Evolutionary conservation across 2,329 filamentous ascomycete genomes (phyloP), one percentile per base, ranked within the genome.

Genomic region (Hypoxylon sp.): DNA sequence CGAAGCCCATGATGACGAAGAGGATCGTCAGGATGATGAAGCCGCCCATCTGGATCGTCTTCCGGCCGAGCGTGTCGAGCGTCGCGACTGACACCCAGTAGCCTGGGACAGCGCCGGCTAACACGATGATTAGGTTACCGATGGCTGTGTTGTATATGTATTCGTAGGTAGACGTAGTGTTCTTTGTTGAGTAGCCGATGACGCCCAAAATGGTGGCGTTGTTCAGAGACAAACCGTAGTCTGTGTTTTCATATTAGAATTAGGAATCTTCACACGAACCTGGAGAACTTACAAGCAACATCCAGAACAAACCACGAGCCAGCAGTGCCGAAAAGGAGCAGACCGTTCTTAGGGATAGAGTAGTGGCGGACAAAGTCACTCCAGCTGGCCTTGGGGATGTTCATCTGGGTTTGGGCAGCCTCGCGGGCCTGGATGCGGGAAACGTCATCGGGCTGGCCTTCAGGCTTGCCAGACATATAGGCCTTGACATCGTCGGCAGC

Each of bases 51-150:
- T 92, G 92, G 59, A 94, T 92, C 1, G 90, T 86, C 81, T 92
- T 93, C 72, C 91, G 89, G 56, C 91, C 91, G 13, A 93, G 71
- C 1, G 84, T 91, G 77, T 94, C 91, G 59, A 93, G 86, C 1
- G 86, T 87, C 1, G 87, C 87, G 5, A 93, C 91, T 0, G 90
- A 91, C 15, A 92, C 85, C 91, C 91, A 94, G 81, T 94, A 94
- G 13, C 91, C 91, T 0, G 91, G 91, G 13, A 94, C 91, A 49
- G 91, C 89, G 59, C 91, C 91, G 3, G 91, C 91, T 62, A 91
- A 87, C 69, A 93, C 88, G 52, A 94, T 84, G 69, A 94, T 92
- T 70, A 94, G 79, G 79, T 94, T 93, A 8, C 91, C 91, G 19
- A 92, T 84, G 51, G 91, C 90, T 6, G 88, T 92, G 78, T 91